A percentile compares a stretch with the other conserved stretches of the same genome.
Conservation (phyloP, 2,329 filamentous ascomycete species). For the Fonsecaea nubica region DNA sequence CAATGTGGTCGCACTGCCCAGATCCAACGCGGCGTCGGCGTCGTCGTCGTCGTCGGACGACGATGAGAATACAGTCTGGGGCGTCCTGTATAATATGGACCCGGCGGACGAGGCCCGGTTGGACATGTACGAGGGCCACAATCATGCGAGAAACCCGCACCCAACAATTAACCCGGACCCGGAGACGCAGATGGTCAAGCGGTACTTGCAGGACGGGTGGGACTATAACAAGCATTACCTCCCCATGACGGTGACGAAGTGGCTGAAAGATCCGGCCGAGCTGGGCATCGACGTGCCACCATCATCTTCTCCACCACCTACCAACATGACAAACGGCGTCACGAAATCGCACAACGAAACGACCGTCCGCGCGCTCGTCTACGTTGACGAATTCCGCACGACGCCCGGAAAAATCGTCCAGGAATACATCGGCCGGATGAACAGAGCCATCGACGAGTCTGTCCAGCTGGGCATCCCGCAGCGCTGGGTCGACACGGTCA, state of each 20-base stretch:
- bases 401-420: constrained; percentile 43
- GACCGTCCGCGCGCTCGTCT: constrained; percentile 46
- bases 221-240: constrained; percentile 42
- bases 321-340: background rate
- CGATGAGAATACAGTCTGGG: constrained; percentile 44
- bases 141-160: constrained; percentile 31
- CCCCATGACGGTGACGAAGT: constrained; percentile 37
- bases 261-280: constrained; percentile 33
- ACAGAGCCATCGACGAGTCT: constrained; percentile 50
- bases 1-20: constrained; percentile 46
- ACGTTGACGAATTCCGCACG: constrained; percentile 51
- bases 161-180: constrained; percentile 34
- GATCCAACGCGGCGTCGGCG: constrained; percentile 17
- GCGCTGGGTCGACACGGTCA: constrained; percentile 47
- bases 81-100: constrained; percentile 51
- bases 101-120: constrained; percentile 46
- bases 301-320: background rate
- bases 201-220: constrained; percentile 36
- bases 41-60: too few species aligned
- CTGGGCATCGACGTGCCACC: constrained; percentile 29
- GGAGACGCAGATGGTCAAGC: constrained; percentile 29
- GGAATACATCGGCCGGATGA: constrained; percentile 53
- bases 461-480: constrained; percentile 44
- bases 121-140: constrained; percentile 49
- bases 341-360: constrained; percentile 9